A percentile compares a stretch with the other conserved stretches of the same genome.
These are phyloP conservation scores for Neofusicoccum sp. DNA, from an alignment of 2,329 filamentous ascomycete genomes.

Conservation along the genomic window DNA sequence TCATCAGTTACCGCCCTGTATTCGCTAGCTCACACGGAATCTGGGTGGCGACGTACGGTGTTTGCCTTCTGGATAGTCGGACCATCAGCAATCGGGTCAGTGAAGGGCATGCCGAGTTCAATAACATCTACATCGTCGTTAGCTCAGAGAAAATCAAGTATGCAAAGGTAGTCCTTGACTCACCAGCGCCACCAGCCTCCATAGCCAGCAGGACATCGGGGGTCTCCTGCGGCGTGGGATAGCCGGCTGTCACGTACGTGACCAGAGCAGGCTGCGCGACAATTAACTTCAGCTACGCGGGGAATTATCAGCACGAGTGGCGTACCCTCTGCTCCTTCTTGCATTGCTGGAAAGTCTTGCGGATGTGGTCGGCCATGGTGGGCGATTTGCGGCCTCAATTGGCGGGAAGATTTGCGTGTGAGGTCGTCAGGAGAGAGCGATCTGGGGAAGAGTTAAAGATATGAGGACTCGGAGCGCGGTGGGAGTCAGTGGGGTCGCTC, in stretches of 20 bases:
- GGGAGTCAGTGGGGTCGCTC: conserved; percentile 13
- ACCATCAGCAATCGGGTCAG: conserved; percentile 96
- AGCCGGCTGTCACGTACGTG: conserved; percentile 95
- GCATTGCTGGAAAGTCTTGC: conserved; percentile 53
- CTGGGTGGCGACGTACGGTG: conserved; percentile 59
- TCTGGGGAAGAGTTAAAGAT: not conserved
- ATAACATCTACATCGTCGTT: conserved; percentile 71
- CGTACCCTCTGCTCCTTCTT: conserved; percentile 52
- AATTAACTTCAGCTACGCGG: not conserved
- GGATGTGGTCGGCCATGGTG: conserved; percentile 49
- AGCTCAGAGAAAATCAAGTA: conserved; percentile 24
- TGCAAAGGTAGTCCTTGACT: conserved; percentile 28
- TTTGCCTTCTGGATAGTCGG: conserved; percentile 97
- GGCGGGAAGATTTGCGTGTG: not conserved
- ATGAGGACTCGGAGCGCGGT: conserved; percentile 3
- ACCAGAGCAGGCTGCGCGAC: conserved; percentile 74
- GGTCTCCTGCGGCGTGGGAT: conserved; percentile 78
- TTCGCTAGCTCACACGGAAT: not conserved
- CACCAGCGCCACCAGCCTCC: conserved; percentile 90
- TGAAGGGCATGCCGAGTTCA: conserved; percentile 94
- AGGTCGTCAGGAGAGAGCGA: not conserved
- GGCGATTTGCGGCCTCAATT: conserved; percentile 11
- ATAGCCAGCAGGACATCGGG: conserved; percentile 83
- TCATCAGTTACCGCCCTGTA: not conserved
- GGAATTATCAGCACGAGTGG: conserved; percentile 13